Base-by-base conservation (phyloP, 176 grass and related monocot genomes). In the Zea luxurians region DNA sequence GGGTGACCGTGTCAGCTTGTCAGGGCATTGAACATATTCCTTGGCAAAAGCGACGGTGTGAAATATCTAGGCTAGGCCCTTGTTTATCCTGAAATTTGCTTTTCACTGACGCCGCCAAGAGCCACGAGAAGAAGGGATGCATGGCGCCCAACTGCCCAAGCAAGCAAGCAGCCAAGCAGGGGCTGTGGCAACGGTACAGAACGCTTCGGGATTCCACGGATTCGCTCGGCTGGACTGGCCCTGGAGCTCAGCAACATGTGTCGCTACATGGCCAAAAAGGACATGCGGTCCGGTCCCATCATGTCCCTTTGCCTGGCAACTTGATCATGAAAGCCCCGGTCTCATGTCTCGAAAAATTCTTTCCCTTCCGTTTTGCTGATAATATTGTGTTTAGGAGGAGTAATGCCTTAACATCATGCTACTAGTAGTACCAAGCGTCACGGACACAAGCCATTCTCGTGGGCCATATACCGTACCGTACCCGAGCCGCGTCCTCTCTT, bases 271-370 rank as follows among this genome's bases (percentile, higher is more conserved):
- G 44, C 43, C 75, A 17, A 64, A 63, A 63, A 46, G 13, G 16
- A 44, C 86, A 70, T 79, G 66, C 54, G 54, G 54, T 9, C 61
- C 4, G 34, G 46, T 66, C 21, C 37, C 62, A 80, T 69, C 86
- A 75, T 72, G 81, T 84, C 68, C n/a, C 64, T 78, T 37, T 70
- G 55, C 48, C 53, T 83, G 76, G 5, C 75, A 54, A 58, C n/a
- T 59, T 4, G 13, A 12, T 36, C 12, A 48, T 20, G 45, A 61
- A 4, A 75, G 54, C 61, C 62, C 53, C 68, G 7, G 47, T 17
- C 41, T 46, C 17, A 16, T 53, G 68, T 85, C 61, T 47, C 40
- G 3, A n/a, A 48, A 71, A n/a, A 8, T n/a, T 27, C 17, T 55
- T 54, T 54, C 50, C 4, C 50, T 17, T 17, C 5, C 5, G 17